These are phyloP conservation scores for Rubia peregrina DNA, from an alignment of 305 asterid species.

Conservation along the genomic window DNA sequence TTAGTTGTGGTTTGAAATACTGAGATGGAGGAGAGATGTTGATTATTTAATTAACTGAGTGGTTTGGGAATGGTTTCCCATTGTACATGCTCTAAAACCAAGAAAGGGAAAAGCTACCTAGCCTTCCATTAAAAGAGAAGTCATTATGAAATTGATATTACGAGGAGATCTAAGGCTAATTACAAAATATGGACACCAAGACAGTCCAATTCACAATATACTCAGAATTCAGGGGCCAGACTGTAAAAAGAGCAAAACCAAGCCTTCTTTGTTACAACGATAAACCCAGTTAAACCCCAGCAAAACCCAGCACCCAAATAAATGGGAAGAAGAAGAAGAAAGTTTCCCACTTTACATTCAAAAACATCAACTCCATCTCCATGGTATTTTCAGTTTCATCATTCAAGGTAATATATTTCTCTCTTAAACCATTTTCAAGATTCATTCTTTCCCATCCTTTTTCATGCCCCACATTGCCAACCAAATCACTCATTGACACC, in stretches of 20 bases:
- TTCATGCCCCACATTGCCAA: conserved; percentile 15
- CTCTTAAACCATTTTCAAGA: conserved; percentile 21
- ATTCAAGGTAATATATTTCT: conserved; percentile 27
- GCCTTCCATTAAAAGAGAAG: too few relatives aligned
- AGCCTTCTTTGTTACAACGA: background rate
- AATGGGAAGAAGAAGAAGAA: conserved; percentile 19
- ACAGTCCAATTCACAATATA: background rate
- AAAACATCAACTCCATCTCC: conserved; percentile 4
- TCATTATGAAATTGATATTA: too few relatives aligned
- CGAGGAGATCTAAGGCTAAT: background rate
- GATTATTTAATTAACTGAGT: too few relatives aligned
- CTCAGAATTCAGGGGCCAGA: background rate
- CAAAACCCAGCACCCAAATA: conserved; percentile 7
- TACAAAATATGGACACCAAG: background rate
- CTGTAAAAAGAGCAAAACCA: background rate
- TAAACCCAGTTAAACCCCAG: conserved; percentile 12
- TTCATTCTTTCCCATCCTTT: conserved; percentile 13
- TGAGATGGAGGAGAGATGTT: too few relatives aligned
- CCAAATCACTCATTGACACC: conserved; percentile 24
- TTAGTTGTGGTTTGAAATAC: too few relatives aligned
- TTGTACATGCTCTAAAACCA: too few relatives aligned
- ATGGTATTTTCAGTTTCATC: conserved; percentile 26
- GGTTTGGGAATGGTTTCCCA: too few relatives aligned
- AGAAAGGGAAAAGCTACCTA: too few relatives aligned
- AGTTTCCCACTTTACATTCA: conserved; percentile 1